Conservation (phyloP, 2,329 filamentous ascomycete genomes). For the Fusarium tupiense region DNA sequence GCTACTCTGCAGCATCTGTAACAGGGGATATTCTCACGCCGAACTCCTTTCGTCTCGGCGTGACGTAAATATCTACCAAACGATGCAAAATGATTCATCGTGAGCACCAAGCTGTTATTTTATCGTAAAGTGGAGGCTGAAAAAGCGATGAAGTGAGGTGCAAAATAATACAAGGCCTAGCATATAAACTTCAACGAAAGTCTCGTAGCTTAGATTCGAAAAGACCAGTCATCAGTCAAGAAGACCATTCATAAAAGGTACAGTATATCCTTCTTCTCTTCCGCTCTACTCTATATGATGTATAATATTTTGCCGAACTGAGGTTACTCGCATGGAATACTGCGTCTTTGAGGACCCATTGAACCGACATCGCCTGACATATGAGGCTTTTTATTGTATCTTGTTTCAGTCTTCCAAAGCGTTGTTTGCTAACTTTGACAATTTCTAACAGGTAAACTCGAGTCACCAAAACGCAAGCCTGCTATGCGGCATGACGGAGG, state of each 20-base stretch:
- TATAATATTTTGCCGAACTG: slow-evolving; percentile 28
- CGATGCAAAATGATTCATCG: neutral
- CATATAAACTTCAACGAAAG: neutral
- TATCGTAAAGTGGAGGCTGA: accelerated
- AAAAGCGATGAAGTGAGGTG: no score
- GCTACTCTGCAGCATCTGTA: neutral
- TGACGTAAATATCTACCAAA: neutral
- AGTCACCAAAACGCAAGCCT: neutral
- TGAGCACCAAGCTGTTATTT: neutral
- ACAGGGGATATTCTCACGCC: no score
- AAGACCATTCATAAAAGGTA: neutral
- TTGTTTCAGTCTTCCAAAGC: neutral
- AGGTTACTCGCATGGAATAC: slow-evolving; percentile 3
- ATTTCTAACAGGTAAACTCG: neutral
- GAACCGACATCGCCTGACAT: slow-evolving; percentile 25
- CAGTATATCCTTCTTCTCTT: accelerated
- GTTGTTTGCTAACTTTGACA: neutral
- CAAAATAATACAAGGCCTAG: accelerated
- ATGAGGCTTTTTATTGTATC: neutral
- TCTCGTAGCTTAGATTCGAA: neutral
- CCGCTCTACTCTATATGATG: neutral
- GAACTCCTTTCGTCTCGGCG: neutral
- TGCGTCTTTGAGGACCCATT: slow-evolving; percentile 21
- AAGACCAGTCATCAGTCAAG: no score
- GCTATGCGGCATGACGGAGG: accelerated